Conservation (phyloP, 2,329 filamentous ascomycete genomes). For the Diaporthe eres region DNA sequence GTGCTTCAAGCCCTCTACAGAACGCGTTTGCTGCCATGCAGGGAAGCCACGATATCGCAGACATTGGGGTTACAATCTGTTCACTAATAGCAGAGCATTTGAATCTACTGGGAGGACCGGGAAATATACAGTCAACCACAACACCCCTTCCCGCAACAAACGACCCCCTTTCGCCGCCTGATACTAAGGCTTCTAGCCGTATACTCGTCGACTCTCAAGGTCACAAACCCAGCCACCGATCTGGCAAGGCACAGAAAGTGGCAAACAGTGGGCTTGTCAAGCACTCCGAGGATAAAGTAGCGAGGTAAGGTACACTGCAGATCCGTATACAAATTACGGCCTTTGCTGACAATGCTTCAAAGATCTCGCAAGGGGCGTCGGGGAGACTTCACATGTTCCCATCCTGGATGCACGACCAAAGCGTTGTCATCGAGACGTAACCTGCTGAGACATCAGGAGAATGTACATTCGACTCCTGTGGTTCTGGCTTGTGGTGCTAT, state of each 20-base stretch:
- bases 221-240: not conserved
- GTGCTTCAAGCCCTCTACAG: not conserved
- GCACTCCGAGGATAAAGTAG: not conserved
- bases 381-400: not conserved
- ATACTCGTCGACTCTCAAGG: not conserved
- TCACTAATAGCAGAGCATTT: not conserved
- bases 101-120: not conserved
- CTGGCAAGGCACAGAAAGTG: not conserved
- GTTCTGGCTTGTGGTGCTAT: not conserved
- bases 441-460: not conserved
- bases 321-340: not conserved
- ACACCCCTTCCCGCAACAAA: not conserved
- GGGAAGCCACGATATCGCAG: not conserved
- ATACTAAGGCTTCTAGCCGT: not conserved
- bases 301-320: not conserved
- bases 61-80: not conserved
- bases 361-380: not conserved
- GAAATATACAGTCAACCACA: not conserved
- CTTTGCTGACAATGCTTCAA: not conserved
- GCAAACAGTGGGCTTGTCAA: not conserved
- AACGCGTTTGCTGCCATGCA: not conserved
- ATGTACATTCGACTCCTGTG: not conserved
- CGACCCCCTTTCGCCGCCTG: not conserved
- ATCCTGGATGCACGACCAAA: not conserved
- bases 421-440: not conserved